Evolutionary conservation across 768 basidiomycete genomes (phyloP).

Genomic region (Suillus subaureus): DNA sequence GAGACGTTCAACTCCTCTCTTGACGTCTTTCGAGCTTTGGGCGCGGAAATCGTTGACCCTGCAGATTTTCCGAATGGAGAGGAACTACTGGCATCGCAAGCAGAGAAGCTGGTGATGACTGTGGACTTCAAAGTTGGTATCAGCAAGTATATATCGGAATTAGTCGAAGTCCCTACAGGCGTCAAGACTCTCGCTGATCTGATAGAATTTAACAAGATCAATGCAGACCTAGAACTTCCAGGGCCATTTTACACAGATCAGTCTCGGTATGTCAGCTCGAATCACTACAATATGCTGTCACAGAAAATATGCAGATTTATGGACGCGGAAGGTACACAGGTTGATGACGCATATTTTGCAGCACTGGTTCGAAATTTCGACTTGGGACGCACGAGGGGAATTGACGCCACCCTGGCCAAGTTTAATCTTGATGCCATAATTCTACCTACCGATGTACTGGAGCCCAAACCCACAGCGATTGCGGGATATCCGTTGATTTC

Average conservation of each 20-base stretch:
- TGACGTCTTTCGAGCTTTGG: conserved; percentile 38
- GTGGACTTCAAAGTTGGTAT: background rate
- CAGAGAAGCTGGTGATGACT: background rate
- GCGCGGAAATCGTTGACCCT: conserved; percentile 53
- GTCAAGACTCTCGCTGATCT: conserved; percentile 55
- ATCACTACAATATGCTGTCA: conserved; percentile 22
- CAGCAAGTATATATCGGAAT: background rate
- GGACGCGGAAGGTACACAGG: conserved; percentile 23
- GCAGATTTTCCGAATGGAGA: conserved; percentile 49
- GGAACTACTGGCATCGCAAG: conserved; percentile 41
- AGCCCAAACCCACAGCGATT: conserved; percentile 32
- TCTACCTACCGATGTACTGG: conserved; percentile 38
- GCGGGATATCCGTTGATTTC: conserved; percentile 41
- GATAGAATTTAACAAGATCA: conserved; percentile 53
- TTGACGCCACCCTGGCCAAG: conserved; percentile 51
- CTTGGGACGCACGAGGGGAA: conserved; percentile 53
- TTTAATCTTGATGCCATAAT: conserved; percentile 54
- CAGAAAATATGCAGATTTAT: conserved; percentile 22
- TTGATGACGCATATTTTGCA: conserved; percentile 40
- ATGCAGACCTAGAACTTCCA: conserved; percentile 46
- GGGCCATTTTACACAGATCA: conserved; percentile 33
- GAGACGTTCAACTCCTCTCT: conserved; percentile 43
- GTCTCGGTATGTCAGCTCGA: conserved; percentile 25
- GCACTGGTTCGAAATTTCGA: conserved; percentile 48
- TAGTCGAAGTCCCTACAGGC: conserved; percentile 50